Evolutionary conservation across 1,139 yeast species (phyloP).

Genomic region (Hanseniaspora gamundiae): DNA sequence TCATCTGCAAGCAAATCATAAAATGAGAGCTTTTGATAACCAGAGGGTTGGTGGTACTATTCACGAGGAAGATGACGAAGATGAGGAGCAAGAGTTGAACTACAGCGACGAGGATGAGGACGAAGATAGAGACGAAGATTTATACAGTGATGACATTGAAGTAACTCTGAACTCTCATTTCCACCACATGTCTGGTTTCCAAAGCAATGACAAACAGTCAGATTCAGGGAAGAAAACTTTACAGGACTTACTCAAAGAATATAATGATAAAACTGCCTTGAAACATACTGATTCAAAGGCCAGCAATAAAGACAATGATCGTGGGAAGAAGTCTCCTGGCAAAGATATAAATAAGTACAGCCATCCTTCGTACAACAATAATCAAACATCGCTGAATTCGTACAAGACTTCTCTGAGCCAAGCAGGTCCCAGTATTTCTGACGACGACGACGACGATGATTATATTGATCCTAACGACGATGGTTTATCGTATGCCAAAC

Average conservation of each 20-base stretch:
- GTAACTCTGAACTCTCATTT: constrained; percentile 11
- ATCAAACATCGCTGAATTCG: neutral
- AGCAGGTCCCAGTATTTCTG: constrained; percentile 11
- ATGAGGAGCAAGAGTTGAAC: constrained; percentile 6
- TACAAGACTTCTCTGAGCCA: neutral
- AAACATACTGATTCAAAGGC: constrained; percentile 4
- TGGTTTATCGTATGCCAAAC: constrained; percentile 59
- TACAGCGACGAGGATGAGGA: constrained; percentile 10
- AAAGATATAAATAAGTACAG: constrained; percentile 12
- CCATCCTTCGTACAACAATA: neutral
- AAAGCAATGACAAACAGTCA: neutral
- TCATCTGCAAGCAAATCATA: neutral
- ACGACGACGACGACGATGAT: constrained; percentile 38
- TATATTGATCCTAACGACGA: constrained; percentile 76
- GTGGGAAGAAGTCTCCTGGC: constrained; percentile 15
- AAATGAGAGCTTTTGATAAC: neutral
- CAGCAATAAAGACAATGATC: constrained; percentile 2
- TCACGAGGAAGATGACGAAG: constrained; percentile 6
- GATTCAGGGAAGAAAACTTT: constrained; percentile 16
- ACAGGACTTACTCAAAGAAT: constrained; percentile 44
- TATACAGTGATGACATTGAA: constrained; percentile 11
- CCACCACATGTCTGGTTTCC: constrained; percentile 14
- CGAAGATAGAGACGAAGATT: constrained; percentile 11
- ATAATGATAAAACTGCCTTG: constrained; percentile 32
- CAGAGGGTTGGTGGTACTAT: constrained; percentile 8